Base-by-base conservation (phyloP, 805 yeast genomes). In the Pichia manshurica region DNA sequence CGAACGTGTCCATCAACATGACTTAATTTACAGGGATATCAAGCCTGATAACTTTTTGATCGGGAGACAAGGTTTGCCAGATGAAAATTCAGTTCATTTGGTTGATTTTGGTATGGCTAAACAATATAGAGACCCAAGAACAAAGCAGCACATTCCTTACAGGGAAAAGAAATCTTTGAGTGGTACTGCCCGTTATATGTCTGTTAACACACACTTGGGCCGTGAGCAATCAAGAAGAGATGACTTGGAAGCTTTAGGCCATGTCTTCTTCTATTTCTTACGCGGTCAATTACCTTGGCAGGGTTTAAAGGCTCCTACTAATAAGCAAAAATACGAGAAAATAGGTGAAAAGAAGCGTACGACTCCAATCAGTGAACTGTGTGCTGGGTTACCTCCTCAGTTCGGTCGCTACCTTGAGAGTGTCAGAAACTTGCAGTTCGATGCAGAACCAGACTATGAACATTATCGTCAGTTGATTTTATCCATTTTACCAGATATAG, bases 51-150 rank as follows among this genome's bases (percentile, higher is more conserved):
- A 93, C 70, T 93, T 93, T 58, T 74, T 93, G 55, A 87, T 93
- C 59, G 98, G 98, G 16, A 80, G 89, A 61, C 95, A 93, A 12
- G 85, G 83, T 39, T 76, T 88, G 37, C 80, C 86, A 15, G 86
- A 87, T 58, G 95, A 90, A 49, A 89, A 90, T 63, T 75, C 77
- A 49, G 87, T 93, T 45, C 89, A 87, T 68, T 74, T 93, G 53
- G 95, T 93, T 47, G 99, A 93, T 69, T 93, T 93, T 64, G 99
- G 99, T 54, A 93, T 93, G 98, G 98, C 98, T 28, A 93, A 93
- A 68, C 95, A 87, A 62, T 93, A 90, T 69, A 81, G 98, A 63
- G 99, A 93, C 70, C 97, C 98, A 46, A 85, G 87, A 66, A 84
- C 98, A 12, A 88, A 88, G 62, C 85, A 84, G 62, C 99, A 93